Conservation (phyloP, 768 basidiomycete species). For the Neoboletus brunneissimus region DNA sequence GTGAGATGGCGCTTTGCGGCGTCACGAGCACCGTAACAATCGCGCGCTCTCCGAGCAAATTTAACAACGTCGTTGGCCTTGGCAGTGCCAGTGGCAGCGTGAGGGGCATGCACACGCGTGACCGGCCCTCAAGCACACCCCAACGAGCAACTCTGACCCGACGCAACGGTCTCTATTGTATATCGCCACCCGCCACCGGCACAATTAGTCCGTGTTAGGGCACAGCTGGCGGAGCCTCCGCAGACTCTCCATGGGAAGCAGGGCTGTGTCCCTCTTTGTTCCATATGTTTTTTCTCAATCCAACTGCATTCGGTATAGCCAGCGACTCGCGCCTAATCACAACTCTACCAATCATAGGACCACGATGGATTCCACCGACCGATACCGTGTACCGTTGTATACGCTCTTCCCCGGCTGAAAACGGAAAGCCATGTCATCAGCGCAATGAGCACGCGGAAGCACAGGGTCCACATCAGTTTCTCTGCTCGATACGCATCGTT, state of each 20-base stretch:
- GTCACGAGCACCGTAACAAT: slow-evolving; percentile 6
- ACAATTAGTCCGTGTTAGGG: slow-evolving; percentile 17
- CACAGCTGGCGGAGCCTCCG: neutral
- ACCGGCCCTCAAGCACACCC: slow-evolving; percentile 20
- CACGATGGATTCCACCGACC: slow-evolving; percentile 52
- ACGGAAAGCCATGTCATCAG: slow-evolving; percentile 3
- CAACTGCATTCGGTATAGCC: slow-evolving; percentile 6
- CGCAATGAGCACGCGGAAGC: neutral
- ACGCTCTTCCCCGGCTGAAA: slow-evolving; percentile 79
- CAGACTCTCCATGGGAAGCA: slow-evolving; percentile 4
- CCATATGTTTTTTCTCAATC: slow-evolving; percentile 12
- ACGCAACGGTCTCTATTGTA: slow-evolving; percentile 25
- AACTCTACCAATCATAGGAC: slow-evolving; percentile 45
- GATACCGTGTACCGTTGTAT: slow-evolving; percentile 79
- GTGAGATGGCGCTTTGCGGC: slow-evolving; percentile 12
- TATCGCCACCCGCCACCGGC: slow-evolving; percentile 35
- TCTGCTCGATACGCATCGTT: slow-evolving; percentile 20
- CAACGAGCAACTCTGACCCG: slow-evolving; percentile 13
- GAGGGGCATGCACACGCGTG: slow-evolving; percentile 3
- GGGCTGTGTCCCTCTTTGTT: slow-evolving; percentile 22
- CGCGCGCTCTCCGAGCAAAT: slow-evolving; percentile 9
- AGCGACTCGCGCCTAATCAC: slow-evolving; percentile 6
- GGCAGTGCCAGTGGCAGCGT: slow-evolving; percentile 7
- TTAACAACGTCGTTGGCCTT: slow-evolving; percentile 7
- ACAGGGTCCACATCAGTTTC: slow-evolving; percentile 11